phyloP scores from a whole-genome alignment of 768 basidiomycete genomes.

The Botryobasidium botryosum region DNA sequence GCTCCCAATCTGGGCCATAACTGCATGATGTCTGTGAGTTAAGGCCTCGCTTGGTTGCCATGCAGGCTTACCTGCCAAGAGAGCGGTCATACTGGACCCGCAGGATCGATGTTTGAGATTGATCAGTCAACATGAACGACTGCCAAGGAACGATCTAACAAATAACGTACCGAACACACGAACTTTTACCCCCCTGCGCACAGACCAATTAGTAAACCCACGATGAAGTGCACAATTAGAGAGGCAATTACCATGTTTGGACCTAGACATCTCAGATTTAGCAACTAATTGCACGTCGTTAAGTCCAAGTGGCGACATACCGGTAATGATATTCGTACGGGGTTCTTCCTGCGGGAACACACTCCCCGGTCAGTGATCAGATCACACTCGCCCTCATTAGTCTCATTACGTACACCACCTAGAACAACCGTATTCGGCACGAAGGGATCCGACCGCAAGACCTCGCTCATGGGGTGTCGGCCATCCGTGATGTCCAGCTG shows the following conservation, averaged over 20 bases:
- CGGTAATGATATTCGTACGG: constrained; percentile 57
- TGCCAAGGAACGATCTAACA: too few relatives aligned
- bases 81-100: constrained; percentile 36
- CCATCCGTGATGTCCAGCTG: constrained; percentile 63
- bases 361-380: background rate
- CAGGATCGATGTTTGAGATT: too few relatives aligned
- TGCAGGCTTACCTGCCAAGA: constrained; percentile 28
- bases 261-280: constrained; percentile 51
- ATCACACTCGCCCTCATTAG: too few relatives aligned
- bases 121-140: constrained; percentile 4
- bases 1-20: constrained; percentile 70
- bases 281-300: too few relatives aligned
- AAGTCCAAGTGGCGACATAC: constrained; percentile 15
- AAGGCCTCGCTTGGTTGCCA: constrained; percentile 6
- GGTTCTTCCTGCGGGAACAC: constrained; percentile 16
- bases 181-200: constrained; percentile 49
- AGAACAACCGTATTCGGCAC: constrained; percentile 67
- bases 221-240: constrained; percentile 9
- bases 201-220: background rate
- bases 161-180: constrained; percentile 36
- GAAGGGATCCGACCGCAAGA: constrained; percentile 58
- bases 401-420: constrained; percentile 24
- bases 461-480: constrained; percentile 87
- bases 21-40: constrained; percentile 9
- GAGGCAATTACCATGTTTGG: constrained; percentile 29